Evolutionary conservation across 768 basidiomycete genomes (phyloP), one percentile per base, ranked within the genome.

Genomic region (Mycena belliarum): DNA sequence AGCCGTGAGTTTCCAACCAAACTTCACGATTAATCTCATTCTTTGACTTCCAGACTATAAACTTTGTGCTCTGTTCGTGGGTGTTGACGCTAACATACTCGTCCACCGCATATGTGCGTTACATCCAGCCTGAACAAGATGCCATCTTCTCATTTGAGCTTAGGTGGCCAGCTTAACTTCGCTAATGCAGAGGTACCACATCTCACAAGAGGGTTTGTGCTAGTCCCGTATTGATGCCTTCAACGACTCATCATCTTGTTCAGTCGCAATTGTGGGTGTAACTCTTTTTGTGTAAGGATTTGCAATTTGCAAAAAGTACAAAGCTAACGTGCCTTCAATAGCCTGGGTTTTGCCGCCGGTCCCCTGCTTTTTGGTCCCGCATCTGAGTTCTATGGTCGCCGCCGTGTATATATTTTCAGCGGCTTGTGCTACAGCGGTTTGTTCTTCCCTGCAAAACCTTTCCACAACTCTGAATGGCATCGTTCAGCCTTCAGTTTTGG

Each of bases 321-420:
- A 14, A 28, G 24, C 23, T 49, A 12, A 49, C 18, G 12, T 23
- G 21, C 15, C 10, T 37, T n/a, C 44, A 2, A 8, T 25, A 63
- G 61, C 1, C 43, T 63, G 8, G 62, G 62, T 12, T 63, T 63
- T 33, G 62, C 58, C 12, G 62, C 62, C 1, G 62, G 62, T 1
- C 63, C 63, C 5, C 38, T 65, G 4, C 37, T 69, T 2, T 63
- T 66, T 32, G 66, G 66, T 7, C 68, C 68, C 12, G 57, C 66
- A 4, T 65, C 63, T 24, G 66, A 69, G 52, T 26, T 69, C 6
- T 69, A 66, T 29, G 68, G 68, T 6, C 55, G 68, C 14, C 57
- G 38, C n/a, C 28, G 28, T 6, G 48, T 63, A 15, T 60, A 63
- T 26, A 23, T 33, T 6, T 6, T 53, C 6, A 48, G 41, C 25